Evolutionary conservation across 495 filamentous ascomycete species (phyloP), one percentile per base, ranked within the genome.

Genomic region (Penicillium cinerascens): DNA sequence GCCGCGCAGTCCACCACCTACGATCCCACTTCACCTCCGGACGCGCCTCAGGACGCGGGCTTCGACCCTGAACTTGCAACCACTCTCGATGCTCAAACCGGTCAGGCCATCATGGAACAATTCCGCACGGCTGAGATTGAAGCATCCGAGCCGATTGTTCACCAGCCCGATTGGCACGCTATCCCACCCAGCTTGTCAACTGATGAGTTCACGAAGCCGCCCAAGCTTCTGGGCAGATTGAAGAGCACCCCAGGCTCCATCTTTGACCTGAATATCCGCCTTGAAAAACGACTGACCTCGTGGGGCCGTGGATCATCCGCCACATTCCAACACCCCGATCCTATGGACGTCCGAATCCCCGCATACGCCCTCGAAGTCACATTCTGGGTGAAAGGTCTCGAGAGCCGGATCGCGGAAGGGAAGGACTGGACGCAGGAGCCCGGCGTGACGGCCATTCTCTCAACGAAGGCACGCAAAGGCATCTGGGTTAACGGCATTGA

Each of bases 341-440:
- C 60, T 25, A 60, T 67, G 44, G 87, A 96, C 53, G 78, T 71
- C 4, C 85, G 82, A 18, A 82, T 97, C 26, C 88, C 91, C 5
- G 91, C 91, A 59, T 82, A 83, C 47, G 91, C 86, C n/a, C 79
- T 95, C 57, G 84, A 86, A 55, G 77, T 97, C 46, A 75, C 85
- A 15, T 83, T 91, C 56, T 89, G 84, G 79, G 81, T 81, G 21
- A 77, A 79, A 0, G 79, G 78, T 2, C 83, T 87, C 53, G 82
- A 86, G 16, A 64, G 73, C 2, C 63, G 63, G 4, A 76, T 82
- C 23, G 74, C 78, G 21, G 56, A 78, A 18, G 78, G 82, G 7
- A 77, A 82, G 49, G 76, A 82, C 43, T 93, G 82, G 82, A 73
- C 66, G 49, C 68, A 63, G 5, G 60, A 81, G 0, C 65, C 73